A percentile compares a stretch with the other conserved stretches of the same genome.
Conservation (phyloP, 2,329 filamentous ascomycete species). For the Tolypocladium paradoxum region DNA sequence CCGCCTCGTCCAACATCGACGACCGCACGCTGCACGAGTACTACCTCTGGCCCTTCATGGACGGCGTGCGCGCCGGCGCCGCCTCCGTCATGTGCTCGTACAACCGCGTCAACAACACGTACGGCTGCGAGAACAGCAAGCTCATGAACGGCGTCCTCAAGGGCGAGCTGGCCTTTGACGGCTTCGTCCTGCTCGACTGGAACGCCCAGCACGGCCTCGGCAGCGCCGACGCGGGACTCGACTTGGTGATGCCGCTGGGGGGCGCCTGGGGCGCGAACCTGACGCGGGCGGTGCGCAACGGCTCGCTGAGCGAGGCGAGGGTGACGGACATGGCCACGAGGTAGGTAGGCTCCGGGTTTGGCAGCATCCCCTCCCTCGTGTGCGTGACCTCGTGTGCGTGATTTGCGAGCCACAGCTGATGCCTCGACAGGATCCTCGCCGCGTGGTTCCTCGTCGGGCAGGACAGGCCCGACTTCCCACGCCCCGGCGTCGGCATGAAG, state of each 20-base stretch:
- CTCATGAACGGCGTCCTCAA: slow-evolving; percentile 59
- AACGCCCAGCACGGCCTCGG: slow-evolving; percentile 50
- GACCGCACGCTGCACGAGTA: slow-evolving; percentile 55
- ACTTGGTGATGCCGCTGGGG: slow-evolving; percentile 57
- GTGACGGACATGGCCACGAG: slow-evolving; percentile 73
- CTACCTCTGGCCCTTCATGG: slow-evolving; percentile 56
- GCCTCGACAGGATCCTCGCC: slow-evolving; percentile 44
- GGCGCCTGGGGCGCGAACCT: slow-evolving; percentile 55
- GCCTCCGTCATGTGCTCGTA: slow-evolving; percentile 58
- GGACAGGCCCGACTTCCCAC: slow-evolving; percentile 31
- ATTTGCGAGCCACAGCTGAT: too few species aligned
- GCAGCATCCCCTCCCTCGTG: too few species aligned
- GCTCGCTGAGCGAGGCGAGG: slow-evolving; percentile 58
- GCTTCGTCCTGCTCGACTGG: slow-evolving; percentile 62
- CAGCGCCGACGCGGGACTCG: slow-evolving; percentile 47
- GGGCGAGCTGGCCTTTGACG: slow-evolving; percentile 52
- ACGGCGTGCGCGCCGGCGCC: slow-evolving; percentile 46
- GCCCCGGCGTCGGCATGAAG: slow-evolving; percentile 45
- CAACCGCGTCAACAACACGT: slow-evolving; percentile 61
- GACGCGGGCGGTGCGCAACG: slow-evolving; percentile 65
- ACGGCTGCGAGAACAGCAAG: slow-evolving; percentile 63
- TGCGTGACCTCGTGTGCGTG: too few species aligned
- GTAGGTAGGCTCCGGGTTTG: too few species aligned
- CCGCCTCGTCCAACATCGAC: slow-evolving; percentile 51
- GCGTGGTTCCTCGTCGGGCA: slow-evolving; percentile 49